Conservation (phyloP, 371 early-diverging fungal genomes). For the Antonospora locustae region DNA sequence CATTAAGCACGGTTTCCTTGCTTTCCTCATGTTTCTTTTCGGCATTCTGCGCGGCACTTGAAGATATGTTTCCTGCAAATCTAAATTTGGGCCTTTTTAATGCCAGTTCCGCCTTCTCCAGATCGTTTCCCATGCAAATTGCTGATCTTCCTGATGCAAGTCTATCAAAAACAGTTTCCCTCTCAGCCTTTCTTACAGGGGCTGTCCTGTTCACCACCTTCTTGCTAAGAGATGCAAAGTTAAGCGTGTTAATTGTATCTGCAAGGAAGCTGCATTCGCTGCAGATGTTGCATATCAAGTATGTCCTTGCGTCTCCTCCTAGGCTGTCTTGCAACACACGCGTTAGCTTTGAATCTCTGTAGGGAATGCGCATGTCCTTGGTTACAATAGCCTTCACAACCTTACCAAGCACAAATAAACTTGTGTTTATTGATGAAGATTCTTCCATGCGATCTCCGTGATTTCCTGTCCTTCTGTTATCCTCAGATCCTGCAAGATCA, state of each 20-base stretch:
- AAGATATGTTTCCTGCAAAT: too few relatives aligned
- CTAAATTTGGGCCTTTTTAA: too few relatives aligned
- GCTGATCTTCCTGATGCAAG: too few relatives aligned
- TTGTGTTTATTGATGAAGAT: constrained; percentile 61
- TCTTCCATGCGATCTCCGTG: constrained; percentile 59
- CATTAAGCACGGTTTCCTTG: too few relatives aligned
- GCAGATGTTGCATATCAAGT: constrained; percentile 61
- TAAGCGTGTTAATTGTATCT: constrained; percentile 57
- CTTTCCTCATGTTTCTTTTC: too few relatives aligned
- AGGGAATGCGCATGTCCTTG: constrained; percentile 63
- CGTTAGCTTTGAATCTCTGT: constrained; percentile 90
- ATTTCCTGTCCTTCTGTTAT: constrained; percentile 62
- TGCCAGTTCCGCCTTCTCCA: too few relatives aligned
- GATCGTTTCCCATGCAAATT: too few relatives aligned
- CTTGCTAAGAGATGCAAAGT: constrained; percentile 60
- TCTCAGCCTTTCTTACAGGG: too few relatives aligned
- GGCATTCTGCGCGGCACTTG: too few relatives aligned
- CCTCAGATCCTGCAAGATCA: constrained; percentile 64
- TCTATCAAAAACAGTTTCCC: too few relatives aligned
- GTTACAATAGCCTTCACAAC: constrained; percentile 61
- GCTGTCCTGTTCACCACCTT: constrained; percentile 59
- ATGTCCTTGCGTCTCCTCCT: constrained; percentile 86
- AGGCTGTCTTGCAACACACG: constrained; percentile 89
- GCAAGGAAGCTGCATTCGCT: constrained; percentile 53
- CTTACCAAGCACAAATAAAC: constrained; percentile 62